A percentile compares a stretch with the other conserved stretches of the same genome.
Conservation (phyloP, 345 rosid genomes). For the Eucalyptus marginata region DNA sequence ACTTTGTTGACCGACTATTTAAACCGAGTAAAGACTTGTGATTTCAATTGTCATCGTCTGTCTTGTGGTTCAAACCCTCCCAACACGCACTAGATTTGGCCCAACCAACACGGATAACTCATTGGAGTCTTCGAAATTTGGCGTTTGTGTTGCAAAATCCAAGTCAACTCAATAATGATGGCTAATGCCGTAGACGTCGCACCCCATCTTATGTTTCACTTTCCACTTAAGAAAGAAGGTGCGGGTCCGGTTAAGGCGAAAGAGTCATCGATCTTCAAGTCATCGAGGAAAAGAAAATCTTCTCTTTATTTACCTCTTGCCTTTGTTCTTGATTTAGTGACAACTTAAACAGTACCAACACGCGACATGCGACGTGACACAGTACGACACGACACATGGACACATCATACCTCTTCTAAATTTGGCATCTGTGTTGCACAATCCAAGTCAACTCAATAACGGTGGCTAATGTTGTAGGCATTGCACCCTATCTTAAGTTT, state of each 20-base stretch:
- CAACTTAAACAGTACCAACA: too few species aligned
- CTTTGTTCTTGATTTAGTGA: not conserved
- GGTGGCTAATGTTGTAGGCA: not conserved
- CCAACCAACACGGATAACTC: not conserved
- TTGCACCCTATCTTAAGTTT: not conserved
- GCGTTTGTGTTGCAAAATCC: not conserved
- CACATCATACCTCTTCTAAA: not conserved
- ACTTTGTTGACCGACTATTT: not conserved
- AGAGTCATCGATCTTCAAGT: not conserved
- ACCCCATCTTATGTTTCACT: not conserved
- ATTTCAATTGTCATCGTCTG: not conserved
- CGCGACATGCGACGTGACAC: accelerated
- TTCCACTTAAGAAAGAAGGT: not conserved
- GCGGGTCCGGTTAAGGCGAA: not conserved
- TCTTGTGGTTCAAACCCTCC: not conserved
- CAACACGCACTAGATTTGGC: not conserved
- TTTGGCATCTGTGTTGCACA: not conserved
- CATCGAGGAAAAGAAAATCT: not conserved
- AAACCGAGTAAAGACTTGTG: not conserved
- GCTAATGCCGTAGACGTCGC: not conserved
- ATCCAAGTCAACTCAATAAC: not conserved
- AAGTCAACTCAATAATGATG: not conserved
- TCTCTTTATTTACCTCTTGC: not conserved
- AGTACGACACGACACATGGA: accelerated
- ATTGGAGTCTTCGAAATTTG: not conserved